These are phyloP conservation scores for Gentiana macrophylla DNA, from an alignment of 257 asterid species.

Conservation along the genomic window DNA sequence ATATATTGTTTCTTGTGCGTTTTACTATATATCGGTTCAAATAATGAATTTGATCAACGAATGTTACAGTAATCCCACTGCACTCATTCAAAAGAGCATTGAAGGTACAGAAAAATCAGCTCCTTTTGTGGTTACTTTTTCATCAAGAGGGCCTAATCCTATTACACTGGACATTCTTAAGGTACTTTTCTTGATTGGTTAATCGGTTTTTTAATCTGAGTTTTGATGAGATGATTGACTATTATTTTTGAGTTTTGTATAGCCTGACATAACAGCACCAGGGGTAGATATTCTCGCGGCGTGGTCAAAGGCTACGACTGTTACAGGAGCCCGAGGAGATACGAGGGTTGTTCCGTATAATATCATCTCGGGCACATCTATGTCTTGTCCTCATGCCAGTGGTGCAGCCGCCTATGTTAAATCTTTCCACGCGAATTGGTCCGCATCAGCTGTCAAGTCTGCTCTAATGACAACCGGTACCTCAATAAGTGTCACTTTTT, in stretches of 20 bases:
- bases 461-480: slow-evolving; percentile 62
- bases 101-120: slow-evolving; percentile 27
- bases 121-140: slow-evolving; percentile 54
- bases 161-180: slow-evolving; percentile 52
- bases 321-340: slow-evolving; percentile 22
- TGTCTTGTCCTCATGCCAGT: slow-evolving; percentile 73
- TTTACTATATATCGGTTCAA: neutral
- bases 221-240: neutral
- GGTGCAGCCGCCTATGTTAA: slow-evolving; percentile 48
- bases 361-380: slow-evolving; percentile 52
- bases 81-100: slow-evolving; percentile 27
- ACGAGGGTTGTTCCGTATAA: slow-evolving; percentile 27
- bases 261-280: slow-evolving; percentile 66
- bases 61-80: slow-evolving; percentile 32
- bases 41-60: neutral
- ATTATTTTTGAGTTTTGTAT: neutral
- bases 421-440: slow-evolving; percentile 52
- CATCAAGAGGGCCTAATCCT: slow-evolving; percentile 59
- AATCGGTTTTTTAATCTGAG: neutral
- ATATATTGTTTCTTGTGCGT: neutral
- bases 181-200: slow-evolving; percentile 19
- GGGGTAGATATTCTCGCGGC: slow-evolving; percentile 60
- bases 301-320: slow-evolving; percentile 38
- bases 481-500: neutral
- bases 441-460: slow-evolving; percentile 61